These are phyloP conservation scores for Alternaria postmessia DNA, from an alignment of 2,329 filamentous ascomycete genomes.

Conservation along the genomic window DNA sequence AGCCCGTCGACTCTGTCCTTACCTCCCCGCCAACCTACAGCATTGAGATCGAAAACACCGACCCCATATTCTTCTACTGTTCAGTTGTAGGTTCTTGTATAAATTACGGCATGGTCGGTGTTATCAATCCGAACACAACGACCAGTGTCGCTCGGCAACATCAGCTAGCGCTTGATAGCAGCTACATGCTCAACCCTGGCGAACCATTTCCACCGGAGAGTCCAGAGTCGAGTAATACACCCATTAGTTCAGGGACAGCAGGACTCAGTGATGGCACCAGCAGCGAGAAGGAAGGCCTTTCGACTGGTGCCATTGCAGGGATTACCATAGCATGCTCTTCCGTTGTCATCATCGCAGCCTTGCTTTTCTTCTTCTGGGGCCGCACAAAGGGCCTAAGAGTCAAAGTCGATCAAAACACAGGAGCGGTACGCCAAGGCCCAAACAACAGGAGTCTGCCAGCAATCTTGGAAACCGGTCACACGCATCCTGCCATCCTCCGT, in stretches of 20 bases:
- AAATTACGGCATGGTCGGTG: conserved; percentile 75
- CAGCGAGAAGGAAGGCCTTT: conserved; percentile 27
- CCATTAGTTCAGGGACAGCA: conserved; percentile 5
- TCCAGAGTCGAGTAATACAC: conserved; percentile 16
- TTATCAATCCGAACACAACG: conserved; percentile 67
- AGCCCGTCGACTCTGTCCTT: conserved; percentile 35
- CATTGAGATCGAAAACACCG: conserved; percentile 41
- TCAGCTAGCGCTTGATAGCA: conserved; percentile 29
- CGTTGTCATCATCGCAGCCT: conserved; percentile 28
- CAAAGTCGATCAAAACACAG: conserved; percentile 32
- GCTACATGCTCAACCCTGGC: conserved; percentile 46
- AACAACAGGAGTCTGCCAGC: not conserved
- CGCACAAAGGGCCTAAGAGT: conserved; percentile 31
- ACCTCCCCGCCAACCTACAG: conserved; percentile 37
- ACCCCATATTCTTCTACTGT: conserved; percentile 51
- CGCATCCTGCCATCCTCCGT: not conserved
- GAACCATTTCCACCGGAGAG: conserved; percentile 42
- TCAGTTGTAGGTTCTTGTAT: conserved; percentile 71
- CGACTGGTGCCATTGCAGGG: conserved; percentile 52
- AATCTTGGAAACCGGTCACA: conserved; percentile 2
- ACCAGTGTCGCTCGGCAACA: conserved; percentile 36
- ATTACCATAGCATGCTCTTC: conserved; percentile 66
- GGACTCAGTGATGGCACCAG: not conserved
- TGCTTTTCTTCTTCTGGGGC: conserved; percentile 42
- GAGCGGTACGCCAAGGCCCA: conserved; percentile 11